Base-by-base conservation (phyloP, 352 stramenopile species). In the Phytophthora hibernalis region DNA sequence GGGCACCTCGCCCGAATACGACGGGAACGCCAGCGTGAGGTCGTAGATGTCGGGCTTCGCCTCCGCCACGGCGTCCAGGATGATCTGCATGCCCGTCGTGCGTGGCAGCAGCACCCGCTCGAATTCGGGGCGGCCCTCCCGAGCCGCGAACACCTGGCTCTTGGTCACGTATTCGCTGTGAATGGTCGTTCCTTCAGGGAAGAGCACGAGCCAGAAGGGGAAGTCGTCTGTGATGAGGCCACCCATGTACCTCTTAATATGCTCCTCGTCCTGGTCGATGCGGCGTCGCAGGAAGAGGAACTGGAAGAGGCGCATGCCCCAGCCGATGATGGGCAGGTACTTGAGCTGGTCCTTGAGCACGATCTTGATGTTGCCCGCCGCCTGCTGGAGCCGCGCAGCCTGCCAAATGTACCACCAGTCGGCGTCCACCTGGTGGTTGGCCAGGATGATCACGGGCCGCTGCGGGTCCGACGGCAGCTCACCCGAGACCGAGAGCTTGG, bases 321-420 rank as follows among this genome's bases (percentile, higher is more conserved):
- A 97, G 49, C 91, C 91, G 24, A 96, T 82, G 57, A 97, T 78
- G 24, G 91, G 91, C 30, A 97, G 69, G 50, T 92, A 89, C 72
- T 95, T 96, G 61, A 96, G 85, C 69, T 96, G 85, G 47, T 95
- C 83, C 76, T 97, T 97, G 22, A 97, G 83, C 55, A 96, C 92
- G 59, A 97, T 96, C 77, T 97, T 97, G 55, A 97, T 77, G 75
- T 96, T 92, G 10, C 89, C 89, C 7, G 88, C 83, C 22, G 82
- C 83, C 0, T 80, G 54, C 24, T 81, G 57, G 16, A 77, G 58
- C 7, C 87, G 85, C 62, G 90, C 82, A 26, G 91, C 82, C 65
- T 95, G 85, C 85, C 93, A 97, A 45, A 97, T 83, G 69, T 95
- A 98, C 93, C 92, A 98, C 79, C 92, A 98, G 77, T 98, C 95